These are phyloP conservation scores for Boletellus deceptivus DNA, from an alignment of 1,284 basidiomycete genomes.

Conservation along the genomic window DNA sequence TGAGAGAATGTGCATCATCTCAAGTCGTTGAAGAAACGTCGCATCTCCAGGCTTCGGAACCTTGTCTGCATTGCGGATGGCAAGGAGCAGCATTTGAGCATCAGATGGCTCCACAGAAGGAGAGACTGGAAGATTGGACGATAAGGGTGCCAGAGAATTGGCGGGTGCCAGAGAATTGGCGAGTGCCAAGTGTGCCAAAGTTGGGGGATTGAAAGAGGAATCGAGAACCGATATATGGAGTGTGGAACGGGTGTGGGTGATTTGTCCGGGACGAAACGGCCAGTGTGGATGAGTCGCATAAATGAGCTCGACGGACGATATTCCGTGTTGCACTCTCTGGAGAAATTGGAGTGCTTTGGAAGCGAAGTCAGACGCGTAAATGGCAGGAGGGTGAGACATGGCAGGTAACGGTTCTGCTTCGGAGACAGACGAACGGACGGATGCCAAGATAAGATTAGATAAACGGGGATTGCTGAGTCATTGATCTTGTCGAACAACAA, in stretches of 20 bases:
- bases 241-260: conserved; percentile 14
- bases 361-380: conserved; percentile 23
- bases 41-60: conserved; percentile 70
- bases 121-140: conserved; percentile 1
- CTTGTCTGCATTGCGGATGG: conserved; percentile 91
- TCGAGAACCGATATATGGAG: conserved; percentile 74
- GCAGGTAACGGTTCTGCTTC: not conserved
- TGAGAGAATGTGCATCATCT: conserved; percentile 78
- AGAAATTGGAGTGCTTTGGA: conserved; percentile 36
- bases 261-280: conserved; percentile 43
- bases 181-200: conserved; percentile 81
- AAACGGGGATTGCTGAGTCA: conserved; percentile 26
- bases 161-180: conserved; percentile 72
- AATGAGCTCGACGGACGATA: conserved; percentile 52
- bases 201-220: conserved; percentile 94
- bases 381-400: conserved; percentile 15
- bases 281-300: conserved; percentile 53
- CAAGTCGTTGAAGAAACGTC: conserved; percentile 67
- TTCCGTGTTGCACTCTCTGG: conserved; percentile 45
- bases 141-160: conserved; percentile 39
- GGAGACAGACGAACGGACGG: not conserved
- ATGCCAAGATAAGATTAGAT: conserved; percentile 27
- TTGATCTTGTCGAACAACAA: not conserved
- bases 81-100: conserved; percentile 80
- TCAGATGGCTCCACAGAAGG: conserved; percentile 47